These are phyloP conservation scores for Rheum nobile DNA, from an alignment of 148 eudicot genomes.

Conservation along the genomic window DNA sequence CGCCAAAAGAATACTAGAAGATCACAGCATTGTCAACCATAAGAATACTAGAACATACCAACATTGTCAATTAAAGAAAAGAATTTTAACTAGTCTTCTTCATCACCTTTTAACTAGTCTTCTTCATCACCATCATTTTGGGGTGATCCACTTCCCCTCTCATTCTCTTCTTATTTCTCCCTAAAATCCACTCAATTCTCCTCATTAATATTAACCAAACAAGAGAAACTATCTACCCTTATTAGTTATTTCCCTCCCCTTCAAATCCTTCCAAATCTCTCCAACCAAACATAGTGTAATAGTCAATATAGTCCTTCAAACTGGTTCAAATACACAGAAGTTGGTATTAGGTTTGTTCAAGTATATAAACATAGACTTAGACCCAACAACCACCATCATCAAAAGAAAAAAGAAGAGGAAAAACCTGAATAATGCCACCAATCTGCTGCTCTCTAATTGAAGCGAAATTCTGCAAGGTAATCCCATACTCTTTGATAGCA, in stretches of 20 bases:
- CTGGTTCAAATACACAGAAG: neutral
- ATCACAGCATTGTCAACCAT: no score
- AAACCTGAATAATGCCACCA: conserved; percentile 93
- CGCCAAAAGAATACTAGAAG: neutral
- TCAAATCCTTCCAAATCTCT: no score
- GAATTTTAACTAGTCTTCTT: neutral
- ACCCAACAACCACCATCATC: neutral
- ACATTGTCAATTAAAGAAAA: neutral
- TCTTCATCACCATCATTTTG: no score
- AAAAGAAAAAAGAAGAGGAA: neutral
- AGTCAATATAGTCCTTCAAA: neutral
- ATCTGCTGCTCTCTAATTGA: conserved; percentile 89
- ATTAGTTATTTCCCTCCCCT: no score
- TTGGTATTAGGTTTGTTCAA: neutral
- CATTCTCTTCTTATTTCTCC: no score
- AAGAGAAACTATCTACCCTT: no score
- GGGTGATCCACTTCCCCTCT: no score
- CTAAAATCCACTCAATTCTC: no score
- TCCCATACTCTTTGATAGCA: conserved; percentile 64
- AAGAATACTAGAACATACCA: neutral
- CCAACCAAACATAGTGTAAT: no score
- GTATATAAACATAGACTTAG: neutral
- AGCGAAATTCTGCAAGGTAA: conserved; percentile 91
- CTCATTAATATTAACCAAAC: no score
- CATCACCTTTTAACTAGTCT: neutral